Base-by-base conservation (phyloP, 1,139 yeast species). In the Hansenula lynferdii region DNA sequence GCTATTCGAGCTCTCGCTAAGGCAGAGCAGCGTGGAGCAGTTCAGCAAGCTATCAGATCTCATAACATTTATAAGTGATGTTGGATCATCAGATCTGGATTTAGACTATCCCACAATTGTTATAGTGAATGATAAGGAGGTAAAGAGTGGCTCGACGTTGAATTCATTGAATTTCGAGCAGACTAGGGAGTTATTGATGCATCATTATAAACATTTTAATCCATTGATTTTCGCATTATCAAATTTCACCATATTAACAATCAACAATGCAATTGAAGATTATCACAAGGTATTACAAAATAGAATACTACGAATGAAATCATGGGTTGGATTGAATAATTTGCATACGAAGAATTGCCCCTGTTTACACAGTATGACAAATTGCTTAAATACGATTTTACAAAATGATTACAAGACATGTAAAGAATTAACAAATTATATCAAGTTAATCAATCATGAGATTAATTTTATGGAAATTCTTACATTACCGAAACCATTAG, bases 271-370 rank as follows among this genome's bases (percentile, higher is more conserved):
- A 14, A 48, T 60, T 8, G 43, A 43, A 6, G 48, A 51, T 8
- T 51, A 66, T 44, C 51, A 49, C 5, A 52, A 56, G 14, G 57
- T 69, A n/a, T 42, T 52, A 17, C 50, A 61, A 36, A 64, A 70
- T 48, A 57, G 84, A 45, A 63, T 75, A 29, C 49, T 67, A 6
- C 57, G 84, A 44, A 70, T 77, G 43, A 70, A 72, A 49, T 65
- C 75, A 4, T 77, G 83, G 84, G 70, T 77, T 0, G 83, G 82
- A 3, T 44, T 64, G 10, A 68, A 75, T 23, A 66, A 68, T 17
- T 43, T 50, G 4, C 36, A 52, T 17, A 48, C 51, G 3, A 44
- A 42, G 28, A 27, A 41, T 4, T 47, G 56, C 17, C 49, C 54
- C 3, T 47, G 58, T 33, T 42, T 65, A 15, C 59, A 65, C 42